Base-by-base conservation (phyloP, 2,329 filamentous ascomycete genomes). In the Tolypocladium ovalisporum region DNA sequence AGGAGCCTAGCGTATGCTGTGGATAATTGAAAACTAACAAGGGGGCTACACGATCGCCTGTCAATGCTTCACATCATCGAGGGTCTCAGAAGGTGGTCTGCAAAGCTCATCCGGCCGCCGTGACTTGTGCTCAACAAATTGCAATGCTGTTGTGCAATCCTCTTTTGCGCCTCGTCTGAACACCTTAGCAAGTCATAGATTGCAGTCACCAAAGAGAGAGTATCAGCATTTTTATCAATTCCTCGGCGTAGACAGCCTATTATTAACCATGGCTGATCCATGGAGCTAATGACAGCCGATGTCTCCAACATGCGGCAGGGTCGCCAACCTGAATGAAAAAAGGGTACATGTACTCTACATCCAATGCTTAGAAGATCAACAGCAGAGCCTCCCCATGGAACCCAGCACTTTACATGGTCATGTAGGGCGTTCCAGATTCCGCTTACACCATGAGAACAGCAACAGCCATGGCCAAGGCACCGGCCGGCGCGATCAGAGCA, bases 1-100 rank as follows among this genome's bases (percentile, higher is more conserved):
- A 79, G 54, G 77, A 79, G 61, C 66, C 76, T 5, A 76, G 74
- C 2, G 71, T 79, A 2, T 79, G 77, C 65, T 79, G 77, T 58
- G 75, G 57, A 19, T 58, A 17, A 54, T 6, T 8, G 2, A 24
- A 24, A n/a, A 15, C 19, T 17, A n/a, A n/a, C 19, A n/a, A n/a
- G 19, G 6, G 37, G 10, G 7, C 19, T 7, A 3, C 19, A n/a
- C 7, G 2, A 6, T n/a, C n/a, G 7, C 15, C 2, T 19, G 3
- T 7, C 4, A 40, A 8, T 40, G 19, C 19, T 7, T n/a, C 10
- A 19, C 19, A n/a, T 2, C 19, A n/a, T 40, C 17, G 3, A 4
- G 19, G n/a, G 37, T 39, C 37, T 17, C 7, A 40, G 6, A n/a
- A 2, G 13, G 36, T 15, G 4, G 4, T 34, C 9, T 34, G 4